Evolutionary conservation across 2,329 filamentous ascomycete species (phyloP).

Genomic region (Aspergillus arachidicola): DNA sequence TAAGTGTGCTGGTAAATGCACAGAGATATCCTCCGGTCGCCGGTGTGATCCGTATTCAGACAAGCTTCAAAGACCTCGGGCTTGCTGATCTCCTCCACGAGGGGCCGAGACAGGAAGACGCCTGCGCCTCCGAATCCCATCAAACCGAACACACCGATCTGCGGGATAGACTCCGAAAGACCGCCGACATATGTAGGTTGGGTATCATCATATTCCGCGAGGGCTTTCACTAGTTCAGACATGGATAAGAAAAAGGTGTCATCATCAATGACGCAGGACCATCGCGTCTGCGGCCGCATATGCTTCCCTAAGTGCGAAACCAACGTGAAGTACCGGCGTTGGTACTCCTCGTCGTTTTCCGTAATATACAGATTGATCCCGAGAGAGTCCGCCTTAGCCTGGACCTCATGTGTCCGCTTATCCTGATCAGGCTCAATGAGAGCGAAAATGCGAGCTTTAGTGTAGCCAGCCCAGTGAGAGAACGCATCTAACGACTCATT

Average conservation of each 20-base stretch:
- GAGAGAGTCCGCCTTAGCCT: slow-evolving; percentile 38
- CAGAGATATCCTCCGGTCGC: slow-evolving; percentile 60
- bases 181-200: slow-evolving; percentile 58
- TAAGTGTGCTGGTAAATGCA: slow-evolving; percentile 60
- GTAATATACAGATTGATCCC: slow-evolving; percentile 47
- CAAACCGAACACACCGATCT: slow-evolving; percentile 56
- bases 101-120: slow-evolving; percentile 58
- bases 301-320: slow-evolving; percentile 54
- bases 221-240: slow-evolving; percentile 51
- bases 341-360: slow-evolving; percentile 39
- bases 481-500: slow-evolving; percentile 55
- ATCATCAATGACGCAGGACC: slow-evolving; percentile 63
- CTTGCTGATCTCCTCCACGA: slow-evolving; percentile 52
- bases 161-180: slow-evolving; percentile 58
- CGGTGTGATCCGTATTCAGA: slow-evolving; percentile 48
- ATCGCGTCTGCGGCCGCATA: slow-evolving; percentile 50
- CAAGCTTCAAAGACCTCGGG: slow-evolving; percentile 51
- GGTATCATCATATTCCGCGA: slow-evolving; percentile 53
- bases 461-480: slow-evolving; percentile 58
- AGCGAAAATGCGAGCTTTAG: slow-evolving; percentile 56
- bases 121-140: slow-evolving; percentile 66
- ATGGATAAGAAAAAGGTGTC: slow-evolving; percentile 66
- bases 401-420: slow-evolving; percentile 30
- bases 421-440: slow-evolving; percentile 50
- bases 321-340: slow-evolving; percentile 60